Evolutionary conservation across 768 basidiomycete genomes (phyloP).

Genomic region (Phylloporus scabripes): DNA sequence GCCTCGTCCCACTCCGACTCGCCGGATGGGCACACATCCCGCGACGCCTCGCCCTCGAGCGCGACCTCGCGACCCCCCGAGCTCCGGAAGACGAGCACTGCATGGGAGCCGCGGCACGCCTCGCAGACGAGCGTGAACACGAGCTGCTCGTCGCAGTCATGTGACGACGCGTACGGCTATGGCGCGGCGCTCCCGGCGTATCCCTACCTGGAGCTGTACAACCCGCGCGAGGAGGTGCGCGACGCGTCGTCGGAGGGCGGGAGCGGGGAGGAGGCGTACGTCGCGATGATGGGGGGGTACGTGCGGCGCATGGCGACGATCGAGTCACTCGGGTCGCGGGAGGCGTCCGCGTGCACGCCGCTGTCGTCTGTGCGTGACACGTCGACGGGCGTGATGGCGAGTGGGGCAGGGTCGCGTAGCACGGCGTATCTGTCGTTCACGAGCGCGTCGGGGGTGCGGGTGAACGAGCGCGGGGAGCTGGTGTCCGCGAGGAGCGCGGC

Average conservation of each 20-base stretch:
- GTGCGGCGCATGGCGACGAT: constrained; percentile 79
- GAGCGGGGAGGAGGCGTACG: constrained; percentile 30
- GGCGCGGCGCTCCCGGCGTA: constrained; percentile 22
- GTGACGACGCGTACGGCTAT: constrained; percentile 25
- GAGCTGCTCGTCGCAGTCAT: constrained; percentile 2
- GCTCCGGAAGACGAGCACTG: not conserved
- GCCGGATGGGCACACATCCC: not conserved
- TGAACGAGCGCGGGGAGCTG: constrained; percentile 28
- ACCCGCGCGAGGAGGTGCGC: constrained; percentile 12
- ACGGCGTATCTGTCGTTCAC: constrained; percentile 26
- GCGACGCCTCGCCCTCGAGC: constrained; percentile 9
- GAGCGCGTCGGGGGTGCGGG: constrained; percentile 15
- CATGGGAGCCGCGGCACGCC: constrained; percentile 11
- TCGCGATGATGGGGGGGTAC: constrained; percentile 57
- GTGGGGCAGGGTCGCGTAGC: constrained; percentile 12
- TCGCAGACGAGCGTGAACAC: constrained; percentile 6
- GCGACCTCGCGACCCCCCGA: constrained; percentile 9
- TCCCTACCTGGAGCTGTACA: constrained; percentile 31
- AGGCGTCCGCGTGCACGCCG: constrained; percentile 30
- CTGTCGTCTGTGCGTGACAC: constrained; percentile 24
- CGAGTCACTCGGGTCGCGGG: constrained; percentile 67
- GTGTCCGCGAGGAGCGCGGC: constrained; percentile 4
- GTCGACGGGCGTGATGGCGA: no score
- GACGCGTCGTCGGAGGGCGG: constrained; percentile 4
- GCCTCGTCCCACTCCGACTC: constrained; percentile 6